Base-by-base conservation (phyloP, 805 yeast species). In the Candida piceae region DNA sequence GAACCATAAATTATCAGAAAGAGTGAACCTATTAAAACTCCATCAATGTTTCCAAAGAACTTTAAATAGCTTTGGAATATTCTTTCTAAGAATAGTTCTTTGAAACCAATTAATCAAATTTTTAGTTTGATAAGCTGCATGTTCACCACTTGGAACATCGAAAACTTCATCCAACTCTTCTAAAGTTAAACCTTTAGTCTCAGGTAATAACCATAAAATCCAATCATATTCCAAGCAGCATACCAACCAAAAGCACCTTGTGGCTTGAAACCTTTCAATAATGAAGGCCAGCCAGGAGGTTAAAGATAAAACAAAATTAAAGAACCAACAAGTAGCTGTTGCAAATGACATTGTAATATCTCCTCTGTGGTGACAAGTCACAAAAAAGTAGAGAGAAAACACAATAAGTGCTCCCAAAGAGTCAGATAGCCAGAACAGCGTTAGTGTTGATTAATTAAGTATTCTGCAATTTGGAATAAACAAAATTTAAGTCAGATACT, bases 221-320 rank as follows among this genome's bases (percentile, higher is more conserved):
- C 85, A 37, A 78, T 63, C 40, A 78, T 49, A 58, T 85, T 85
- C 89, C 90, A 82, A 11, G 81, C 95, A 1, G 93, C 95, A 53
- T 84, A 86, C 72, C 79, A 86, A 11, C 93, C 88, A 56, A 84
- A 86, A 4, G 94, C 94, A 58, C 96, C 95, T 46, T 80, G 85
- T 3, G 87, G 74, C 38, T 74, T 76, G 63, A 86, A 80, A 0
- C 81, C 78, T 32, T 62, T 70, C 39, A 73, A 59, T 58, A 86
- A 62, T 17, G 84, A 66, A 24, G 94, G 93, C 93, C 93, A 80
- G n/a, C n/a, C n/a, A n/a, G n/a, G n/a, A n/a, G 7, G 94, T 78
- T 44, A 85, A 69, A 16, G 93, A 78, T 43, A 79, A 64, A 35
- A 80, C 63, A 48, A 79, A 79, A 57, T 80, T 80, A 69, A 80